Percentiles rank a stretch among this genome's conserved stretches.
These are phyloP conservation scores for Stagonosporopsis chrysanthemi DNA, from an alignment of 2,329 filamentous ascomycete genomes.

Conservation along the genomic window DNA sequence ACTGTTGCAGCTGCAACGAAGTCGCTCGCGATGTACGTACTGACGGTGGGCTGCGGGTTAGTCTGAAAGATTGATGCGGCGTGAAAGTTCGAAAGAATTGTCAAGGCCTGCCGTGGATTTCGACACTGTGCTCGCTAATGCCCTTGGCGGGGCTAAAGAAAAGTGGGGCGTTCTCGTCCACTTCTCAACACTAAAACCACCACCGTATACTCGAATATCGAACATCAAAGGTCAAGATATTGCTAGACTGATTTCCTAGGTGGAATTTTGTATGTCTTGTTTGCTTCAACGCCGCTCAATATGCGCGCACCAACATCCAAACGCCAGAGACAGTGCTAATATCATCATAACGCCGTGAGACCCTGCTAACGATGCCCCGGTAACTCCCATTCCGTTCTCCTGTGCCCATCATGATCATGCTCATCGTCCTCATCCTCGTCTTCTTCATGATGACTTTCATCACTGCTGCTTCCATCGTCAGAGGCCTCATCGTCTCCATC, in stretches of 20 bases:
- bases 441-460: conserved; percentile 46
- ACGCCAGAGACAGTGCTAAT: conserved; percentile 2
- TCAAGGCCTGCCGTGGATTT: conserved; percentile 2
- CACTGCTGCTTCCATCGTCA: conserved; percentile 42
- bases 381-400: conserved; percentile 41
- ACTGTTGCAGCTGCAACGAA: conserved; percentile 1
- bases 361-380: conserved; percentile 42
- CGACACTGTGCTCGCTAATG: conserved; percentile 27
- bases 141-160: conserved; percentile 21
- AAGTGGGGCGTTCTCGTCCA: not conserved
- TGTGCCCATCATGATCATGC: conserved; percentile 27
- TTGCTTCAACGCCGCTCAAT: not conserved
- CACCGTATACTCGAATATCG: not conserved
- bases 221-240: conserved; percentile 1
- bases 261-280: not conserved
- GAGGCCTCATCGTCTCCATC: conserved; percentile 33
- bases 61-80: conserved; percentile 34
- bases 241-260: conserved; percentile 1
- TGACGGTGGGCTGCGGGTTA: conserved; percentile 39
- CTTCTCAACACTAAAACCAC: not conserved
- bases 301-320: not conserved
- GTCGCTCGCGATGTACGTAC: conserved; percentile 27
- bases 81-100: conserved; percentile 27
- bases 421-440: conserved; percentile 41
- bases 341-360: conserved; percentile 19